Base-by-base conservation (phyloP, 1,284 basidiomycete species). In the Puccinia coronata region DNA sequence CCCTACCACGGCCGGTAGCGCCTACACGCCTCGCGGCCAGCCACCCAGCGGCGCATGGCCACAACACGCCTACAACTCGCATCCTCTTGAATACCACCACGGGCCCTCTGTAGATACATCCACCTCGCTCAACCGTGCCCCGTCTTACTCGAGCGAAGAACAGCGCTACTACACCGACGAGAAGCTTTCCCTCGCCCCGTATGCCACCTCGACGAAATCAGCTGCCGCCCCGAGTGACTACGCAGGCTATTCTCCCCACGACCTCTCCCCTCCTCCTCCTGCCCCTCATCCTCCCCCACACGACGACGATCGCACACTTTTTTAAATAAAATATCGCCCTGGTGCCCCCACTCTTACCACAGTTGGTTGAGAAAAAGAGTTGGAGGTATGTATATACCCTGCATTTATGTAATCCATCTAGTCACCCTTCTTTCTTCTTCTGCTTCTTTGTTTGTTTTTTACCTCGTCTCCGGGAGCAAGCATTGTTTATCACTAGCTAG, bases 121-220 rank as follows among this genome's bases (percentile, higher is more conserved):
- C 51, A 63, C 0, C 31, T 39, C 18, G 31, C 51, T 69, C 18
- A 51, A 63, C 16, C 59, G 76, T 34, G 76, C 65, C 12, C 76
- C 76, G 34, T 78, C 76, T 14, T 78, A 78, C 36, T 78, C 76
- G 31, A 78, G 76, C 53, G 43, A 78, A 34, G 76, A 78, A 51
- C 43, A 31, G 2, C 25, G 76, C 9, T 43, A 34, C 25, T 78
- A 67, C 57, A 53, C 59, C 41, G 76, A 78, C 39, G 76, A 78
- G 11, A 78, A 78, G 31, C 51, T 36, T 39, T 16, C 70, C 25
- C 25, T 49, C 18, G 28, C 70, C 57, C 51, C 70, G 9, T 55
- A 73, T 55, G 70, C 51, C 6, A 18, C 39, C 12, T 43, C 67
- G 16, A 11, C 67, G 23, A 36, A 20, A 8, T 49, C 67, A 14